Conservation (phyloP, 2,329 filamentous ascomycete species). For the Pseudopyricularia javanii region DNA sequence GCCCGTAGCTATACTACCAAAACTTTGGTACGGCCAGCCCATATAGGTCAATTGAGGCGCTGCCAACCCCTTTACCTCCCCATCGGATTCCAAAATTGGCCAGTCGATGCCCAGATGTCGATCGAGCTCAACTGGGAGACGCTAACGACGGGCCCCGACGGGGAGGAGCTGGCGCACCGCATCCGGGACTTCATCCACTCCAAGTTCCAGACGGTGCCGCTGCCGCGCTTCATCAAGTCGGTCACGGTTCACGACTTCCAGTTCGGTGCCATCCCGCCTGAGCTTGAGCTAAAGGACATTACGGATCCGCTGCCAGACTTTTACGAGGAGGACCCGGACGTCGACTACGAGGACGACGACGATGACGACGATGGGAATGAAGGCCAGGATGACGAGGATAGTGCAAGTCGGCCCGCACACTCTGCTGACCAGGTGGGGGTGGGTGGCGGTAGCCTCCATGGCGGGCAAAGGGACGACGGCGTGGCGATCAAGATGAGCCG, state of each 20-base stretch:
- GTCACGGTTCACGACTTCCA: slow-evolving; percentile 91
- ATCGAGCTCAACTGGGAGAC: slow-evolving; percentile 96
- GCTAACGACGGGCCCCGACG: slow-evolving; percentile 80
- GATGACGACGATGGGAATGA: slow-evolving; percentile 29
- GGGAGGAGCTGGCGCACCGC: slow-evolving; percentile 66
- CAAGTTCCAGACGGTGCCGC: slow-evolving; percentile 82
- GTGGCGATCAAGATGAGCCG: slow-evolving; percentile 8
- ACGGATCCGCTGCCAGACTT: slow-evolving; percentile 93
- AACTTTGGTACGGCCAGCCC: not conserved
- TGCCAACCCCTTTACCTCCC: not conserved
- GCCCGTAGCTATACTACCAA: not conserved
- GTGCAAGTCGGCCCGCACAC: slow-evolving; percentile 10
- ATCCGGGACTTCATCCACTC: slow-evolving; percentile 92
- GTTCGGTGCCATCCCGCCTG: slow-evolving; percentile 72
- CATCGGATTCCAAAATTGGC: not conserved
- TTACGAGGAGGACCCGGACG: slow-evolving; percentile 71
- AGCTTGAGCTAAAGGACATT: slow-evolving; percentile 90
- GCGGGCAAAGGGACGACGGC: slow-evolving; percentile 7
- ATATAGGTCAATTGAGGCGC: not conserved
- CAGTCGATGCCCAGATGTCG: slow-evolving; percentile 51
- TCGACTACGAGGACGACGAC: slow-evolving; percentile 40
- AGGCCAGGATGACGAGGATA: slow-evolving; percentile 19
- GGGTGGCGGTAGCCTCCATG: slow-evolving; percentile 10
- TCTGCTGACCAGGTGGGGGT: slow-evolving; percentile 11
- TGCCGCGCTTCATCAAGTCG: slow-evolving; percentile 93